A percentile compares a stretch with the other conserved stretches of the same genome.
Conservation (phyloP, 768 basidiomycete genomes). For the Mrakia frigida region DNA sequence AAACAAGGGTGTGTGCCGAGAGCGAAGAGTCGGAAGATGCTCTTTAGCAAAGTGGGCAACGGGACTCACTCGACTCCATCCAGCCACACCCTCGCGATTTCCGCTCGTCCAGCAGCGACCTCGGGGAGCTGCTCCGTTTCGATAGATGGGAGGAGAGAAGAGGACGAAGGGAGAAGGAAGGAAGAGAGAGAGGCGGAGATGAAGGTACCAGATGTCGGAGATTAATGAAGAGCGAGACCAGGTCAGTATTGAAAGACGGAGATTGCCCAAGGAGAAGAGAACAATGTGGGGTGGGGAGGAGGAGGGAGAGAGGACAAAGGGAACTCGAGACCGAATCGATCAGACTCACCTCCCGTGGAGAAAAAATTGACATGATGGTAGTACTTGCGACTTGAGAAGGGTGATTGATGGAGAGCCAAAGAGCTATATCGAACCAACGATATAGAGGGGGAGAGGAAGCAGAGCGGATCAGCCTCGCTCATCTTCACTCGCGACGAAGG, state of each 20-base stretch:
- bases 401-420: slow-evolving; percentile 7
- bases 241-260: background rate
- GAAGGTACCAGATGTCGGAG: background rate
- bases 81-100: slow-evolving; percentile 14
- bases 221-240: background rate
- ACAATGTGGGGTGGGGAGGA: background rate
- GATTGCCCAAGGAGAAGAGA: background rate
- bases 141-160: background rate
- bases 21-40: background rate
- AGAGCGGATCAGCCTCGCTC: background rate
- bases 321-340: background rate
- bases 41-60: too few species aligned
- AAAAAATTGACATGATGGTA: background rate
- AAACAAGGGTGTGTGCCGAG: too few species aligned
- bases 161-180: background rate
- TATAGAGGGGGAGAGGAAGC: background rate
- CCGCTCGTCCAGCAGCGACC: slow-evolving; percentile 16
- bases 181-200: background rate
- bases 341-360: slow-evolving; percentile 1
- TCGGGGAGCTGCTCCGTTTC: slow-evolving; percentile 5
- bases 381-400: background rate
- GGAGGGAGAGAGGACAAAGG: background rate
- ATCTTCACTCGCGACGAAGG: background rate
- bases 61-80: slow-evolving; percentile 3
- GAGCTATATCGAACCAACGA: background rate